Base-by-base conservation (phyloP, 1,284 basidiomycete genomes). In the Ganoderma resinaceum region DNA sequence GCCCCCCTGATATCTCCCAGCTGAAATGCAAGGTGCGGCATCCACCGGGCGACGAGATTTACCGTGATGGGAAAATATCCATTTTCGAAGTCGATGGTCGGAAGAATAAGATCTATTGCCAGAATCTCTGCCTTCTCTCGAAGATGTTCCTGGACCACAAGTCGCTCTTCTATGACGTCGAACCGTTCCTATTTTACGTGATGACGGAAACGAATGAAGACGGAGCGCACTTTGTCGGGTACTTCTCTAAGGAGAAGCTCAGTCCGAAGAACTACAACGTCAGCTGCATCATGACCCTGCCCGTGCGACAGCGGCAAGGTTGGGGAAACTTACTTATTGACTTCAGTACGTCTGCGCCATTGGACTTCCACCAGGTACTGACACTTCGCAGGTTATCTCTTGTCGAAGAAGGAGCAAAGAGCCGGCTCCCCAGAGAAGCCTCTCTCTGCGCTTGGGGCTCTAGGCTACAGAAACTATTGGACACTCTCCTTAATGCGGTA, bases 131-230 rank as follows among this genome's bases (percentile, higher is more conserved):
- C 81, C 86, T 99, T 66, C 86, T 99, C 37, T 97, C 97, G 67
- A 99, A 99, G 82, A 98, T 99, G 95, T 99, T 99, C 80, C 89
- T 99, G 73, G 97, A 99, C 78, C 97, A 99, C 85, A 99, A 99
- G 82, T 99, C 97, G 26, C 89, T 99, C 55, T 99, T 99, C 82
- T 99, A 99, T 82, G 98, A 99, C 80, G 98, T 99, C 69, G 98
- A 99, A 80, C 98, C 98, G 0, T 99, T 99, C 82, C 83, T 99
- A 38, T 99, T 99, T 83, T 99, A 99, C 81, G 95, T 99, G 75
- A 96, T 98, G 84, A 95, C 97, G 2, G 95, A 98, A 80, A 87
- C 89, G 67, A 95, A 98, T 82, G 94, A 96, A 61, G 82, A 87
- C 53, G 98, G 97, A 7, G 94, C 95, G 33, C 93, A 95, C 61